A percentile compares a stretch with the other conserved stretches of the same genome.
These are phyloP conservation scores for Wickerhamiella siamensis DNA, from an alignment of 805 yeast species.

Conservation along the genomic window DNA sequence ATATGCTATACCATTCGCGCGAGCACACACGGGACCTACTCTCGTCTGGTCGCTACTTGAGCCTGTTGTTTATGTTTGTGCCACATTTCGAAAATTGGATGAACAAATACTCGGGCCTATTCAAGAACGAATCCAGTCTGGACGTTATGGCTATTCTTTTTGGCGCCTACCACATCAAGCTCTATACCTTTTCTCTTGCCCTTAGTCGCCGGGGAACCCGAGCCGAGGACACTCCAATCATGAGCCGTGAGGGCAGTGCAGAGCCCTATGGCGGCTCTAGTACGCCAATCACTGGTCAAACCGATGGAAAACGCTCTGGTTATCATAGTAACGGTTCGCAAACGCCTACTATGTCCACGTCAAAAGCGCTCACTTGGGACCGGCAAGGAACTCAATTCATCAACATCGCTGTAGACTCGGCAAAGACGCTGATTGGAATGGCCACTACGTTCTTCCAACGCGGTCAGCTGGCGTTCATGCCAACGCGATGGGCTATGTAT, in stretches of 20 bases:
- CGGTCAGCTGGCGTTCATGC: slow-evolving; percentile 58
- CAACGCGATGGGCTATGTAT: slow-evolving; percentile 83
- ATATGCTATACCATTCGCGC: slow-evolving; percentile 51
- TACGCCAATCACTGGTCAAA: too few species aligned
- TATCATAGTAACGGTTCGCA: not conserved
- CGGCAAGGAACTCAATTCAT: slow-evolving; percentile 48
- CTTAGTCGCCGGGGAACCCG: slow-evolving; percentile 32
- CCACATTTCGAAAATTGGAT: slow-evolving; percentile 75
- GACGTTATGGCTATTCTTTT: slow-evolving; percentile 61
- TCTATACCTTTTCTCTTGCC: slow-evolving; percentile 76
- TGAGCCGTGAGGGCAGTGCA: slow-evolving; percentile 14
- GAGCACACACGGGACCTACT: slow-evolving; percentile 24
- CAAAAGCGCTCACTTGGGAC: slow-evolving; percentile 30
- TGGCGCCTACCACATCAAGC: slow-evolving; percentile 71
- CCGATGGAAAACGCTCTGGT: not conserved
- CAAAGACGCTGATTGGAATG: slow-evolving; percentile 59
- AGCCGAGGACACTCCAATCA: slow-evolving; percentile 21
- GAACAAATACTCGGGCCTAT: slow-evolving; percentile 31
- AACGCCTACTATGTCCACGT: not conserved
- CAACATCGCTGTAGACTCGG: slow-evolving; percentile 69
- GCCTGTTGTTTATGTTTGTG: slow-evolving; percentile 55
- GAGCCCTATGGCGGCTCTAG: slow-evolving; percentile 34
- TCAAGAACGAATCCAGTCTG: slow-evolving; percentile 25
- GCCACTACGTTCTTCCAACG: slow-evolving; percentile 53
- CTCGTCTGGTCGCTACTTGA: slow-evolving; percentile 34